Evolutionary conservation across 345 rosid species (phyloP).

Genomic region (Arabis alpina): DNA sequence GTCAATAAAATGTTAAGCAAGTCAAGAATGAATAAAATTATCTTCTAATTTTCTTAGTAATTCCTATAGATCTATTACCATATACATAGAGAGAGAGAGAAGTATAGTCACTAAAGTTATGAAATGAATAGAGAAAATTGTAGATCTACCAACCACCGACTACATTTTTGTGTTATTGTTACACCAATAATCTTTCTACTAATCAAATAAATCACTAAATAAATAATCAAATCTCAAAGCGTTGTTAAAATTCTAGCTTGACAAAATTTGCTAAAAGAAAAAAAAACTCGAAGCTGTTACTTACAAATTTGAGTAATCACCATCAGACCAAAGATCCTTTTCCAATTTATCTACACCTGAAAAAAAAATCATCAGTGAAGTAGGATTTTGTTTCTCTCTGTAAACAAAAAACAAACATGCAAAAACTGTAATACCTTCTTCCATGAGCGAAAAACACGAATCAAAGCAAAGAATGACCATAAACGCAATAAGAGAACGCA

Average conservation of each 20-base stretch:
- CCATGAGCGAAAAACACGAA: conserved; percentile 54
- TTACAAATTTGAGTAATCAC: conserved; percentile 27
- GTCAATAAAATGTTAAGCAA: too few relatives aligned
- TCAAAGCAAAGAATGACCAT: conserved; percentile 43
- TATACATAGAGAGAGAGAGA: not conserved
- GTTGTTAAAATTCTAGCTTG: too few relatives aligned
- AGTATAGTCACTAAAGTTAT: not conserved
- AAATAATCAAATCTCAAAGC: too few relatives aligned
- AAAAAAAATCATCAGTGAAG: not conserved
- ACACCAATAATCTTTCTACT: conserved; percentile 1
- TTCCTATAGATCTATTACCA: too few relatives aligned
- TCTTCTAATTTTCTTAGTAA: too few relatives aligned
- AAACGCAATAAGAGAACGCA: conserved; percentile 36
- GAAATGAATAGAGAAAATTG: not conserved
- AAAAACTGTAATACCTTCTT: conserved; percentile 53
- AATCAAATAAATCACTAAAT: not conserved
- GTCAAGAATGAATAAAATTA: too few relatives aligned
- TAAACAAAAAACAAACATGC: conserved; percentile 21
- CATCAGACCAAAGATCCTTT: conserved; percentile 34
- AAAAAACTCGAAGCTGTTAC: not conserved
- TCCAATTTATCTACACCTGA: conserved; percentile 55
- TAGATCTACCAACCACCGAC: conserved; percentile 12
- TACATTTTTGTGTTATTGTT: not conserved
- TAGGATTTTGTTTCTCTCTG: conserved; percentile 22
- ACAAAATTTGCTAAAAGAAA: too few relatives aligned